phyloP scores from a whole-genome alignment of 495 filamentous ascomycete genomes.

The Aspergillus panamensis region DNA sequence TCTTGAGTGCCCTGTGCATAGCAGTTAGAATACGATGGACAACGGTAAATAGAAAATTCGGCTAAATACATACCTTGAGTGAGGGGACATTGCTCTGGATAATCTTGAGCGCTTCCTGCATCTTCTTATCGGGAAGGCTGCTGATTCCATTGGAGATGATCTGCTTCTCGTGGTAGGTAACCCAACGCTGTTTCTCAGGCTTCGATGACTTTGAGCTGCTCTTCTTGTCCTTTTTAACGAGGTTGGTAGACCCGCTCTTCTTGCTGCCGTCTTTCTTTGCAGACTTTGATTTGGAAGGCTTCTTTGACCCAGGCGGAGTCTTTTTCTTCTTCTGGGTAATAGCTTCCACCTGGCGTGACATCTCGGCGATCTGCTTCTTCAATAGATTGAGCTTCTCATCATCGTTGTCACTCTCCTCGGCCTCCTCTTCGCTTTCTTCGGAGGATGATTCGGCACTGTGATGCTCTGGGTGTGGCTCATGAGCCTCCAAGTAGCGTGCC shows the following conservation, averaged over 20 bases:
- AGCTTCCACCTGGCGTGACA: constrained; percentile 53
- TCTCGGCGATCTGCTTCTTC: constrained; percentile 61
- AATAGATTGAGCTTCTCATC: constrained; percentile 65
- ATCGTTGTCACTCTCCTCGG: constrained; percentile 62
- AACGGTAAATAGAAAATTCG: not conserved
- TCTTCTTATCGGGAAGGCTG: constrained; percentile 66
- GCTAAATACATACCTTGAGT: constrained; percentile 53
- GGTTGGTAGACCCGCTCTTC: constrained; percentile 40
- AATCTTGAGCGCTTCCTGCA: constrained; percentile 77
- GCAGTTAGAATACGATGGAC: constrained; percentile 18
- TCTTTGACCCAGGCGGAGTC: constrained; percentile 58
- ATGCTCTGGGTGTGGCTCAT: constrained; percentile 59
- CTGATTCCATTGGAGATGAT: constrained; percentile 78
- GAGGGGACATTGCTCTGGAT: constrained; percentile 83
- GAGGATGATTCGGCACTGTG: constrained; percentile 52
- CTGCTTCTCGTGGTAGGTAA: constrained; percentile 78
- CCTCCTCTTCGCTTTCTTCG: constrained; percentile 65
- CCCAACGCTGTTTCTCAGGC: constrained; percentile 48
- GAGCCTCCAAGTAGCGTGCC: constrained; percentile 68
- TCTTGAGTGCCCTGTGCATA: constrained; percentile 60
- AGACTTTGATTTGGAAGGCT: constrained; percentile 51
- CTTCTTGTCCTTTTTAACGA: constrained; percentile 58
- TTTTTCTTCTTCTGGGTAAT: constrained; percentile 61
- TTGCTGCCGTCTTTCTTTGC: constrained; percentile 52
- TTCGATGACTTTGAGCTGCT: constrained; percentile 36